Base-by-base conservation (phyloP, 352 stramenopile genomes). In the Globisporangium canariense region DNA sequence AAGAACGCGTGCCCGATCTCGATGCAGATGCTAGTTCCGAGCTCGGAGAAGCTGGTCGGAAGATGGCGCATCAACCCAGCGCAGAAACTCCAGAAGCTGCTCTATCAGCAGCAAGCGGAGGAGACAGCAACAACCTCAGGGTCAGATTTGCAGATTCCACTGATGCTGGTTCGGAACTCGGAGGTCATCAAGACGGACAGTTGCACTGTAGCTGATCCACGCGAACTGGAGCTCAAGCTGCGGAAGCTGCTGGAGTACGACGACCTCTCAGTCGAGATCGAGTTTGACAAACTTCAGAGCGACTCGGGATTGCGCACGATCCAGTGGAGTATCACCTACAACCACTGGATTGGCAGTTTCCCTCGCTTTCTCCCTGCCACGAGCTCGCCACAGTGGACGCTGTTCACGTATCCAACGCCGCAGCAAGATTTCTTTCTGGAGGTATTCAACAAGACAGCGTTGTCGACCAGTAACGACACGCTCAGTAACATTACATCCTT, bases 1-100 rank as follows among this genome's bases (percentile, higher is more conserved):
- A 70, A 71, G 18, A 58, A 61, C 25, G 49, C 64, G 4, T 89
- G 79, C 49, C 68, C 71, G 30, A 58, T 89, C 9, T 79, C 69
- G 11, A 65, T 86, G 34, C 62, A 73, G 10, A 62, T 73, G 14
- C 64, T 87, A 30, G 18, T 89, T 28, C 70, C 74, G 9, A 68
- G 56, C 14, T 59, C 76, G 0, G 61, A 66, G 0, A 59, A 55
- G 16, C 53, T 74, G 2, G 71, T 77, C n/a, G 76, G 69, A 0
- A 74, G 73, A 22, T 86, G 77, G 79, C 65, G 59, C 5, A 40
- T 85, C n/a, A 46, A 43, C 1, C 76, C 76, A 3, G 30, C 16
- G 1, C 40, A 61, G 28, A 45, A 50, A n/a, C 36, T 62, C 1
- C 74, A 78, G 57, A 78, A 75, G 51, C 70, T 89, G 8, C 62